Base-by-base conservation (phyloP, 371 early-diverging fungal genomes). In the Mucor racemosus region DNA sequence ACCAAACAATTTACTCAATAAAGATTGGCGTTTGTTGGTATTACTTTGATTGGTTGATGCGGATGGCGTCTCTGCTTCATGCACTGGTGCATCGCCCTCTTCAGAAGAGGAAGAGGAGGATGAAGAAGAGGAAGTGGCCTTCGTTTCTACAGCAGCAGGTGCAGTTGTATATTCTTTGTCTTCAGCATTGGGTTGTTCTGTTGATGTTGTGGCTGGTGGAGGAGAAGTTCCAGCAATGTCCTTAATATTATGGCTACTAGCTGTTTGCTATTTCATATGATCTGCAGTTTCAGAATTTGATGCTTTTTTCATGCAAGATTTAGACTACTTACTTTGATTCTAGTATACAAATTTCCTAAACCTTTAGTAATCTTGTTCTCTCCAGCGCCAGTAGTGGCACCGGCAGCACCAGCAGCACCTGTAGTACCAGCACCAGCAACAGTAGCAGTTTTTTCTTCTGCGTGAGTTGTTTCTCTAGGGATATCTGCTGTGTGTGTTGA, bases 1-100 rank as follows among this genome's bases (percentile, higher is more conserved):
- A n/a, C 68, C 58, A 38, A 68, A 68, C n/a, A 65, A 19, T 31
- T 68, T 75, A 40, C 65, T 65, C 15, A 68, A 58, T 34, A 68
- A 58, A 33, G 71, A 67, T 42, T 74, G 74, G 17, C 67, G 75
- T 58, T 73, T 71, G 14, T 57, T 46, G 42, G 19, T 35, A 8
- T 33, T 50, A 10, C 48, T 35, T 31, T 74, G 64, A 41, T 66
- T 58, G 46, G 58, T 61, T n/a, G 64, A 39, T 60, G 68, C 60
- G 41, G 69, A 26, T 42, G 72, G 63, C 53, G 63, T 54, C 54
- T 62, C 63, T 53, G 63, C 13, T 39, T 62, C 63, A 62, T 62
- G 63, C 55, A 40, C 34, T 31, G 17, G 31, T 62, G 50, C 63
- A 41, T 53, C n/a, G 19, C 53, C 63, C 17, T 15, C 61, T 1